These are phyloP conservation scores for Discostella stelligeroides DNA, from an alignment of 108 stramenopile genomes.

Conservation along the genomic window DNA sequence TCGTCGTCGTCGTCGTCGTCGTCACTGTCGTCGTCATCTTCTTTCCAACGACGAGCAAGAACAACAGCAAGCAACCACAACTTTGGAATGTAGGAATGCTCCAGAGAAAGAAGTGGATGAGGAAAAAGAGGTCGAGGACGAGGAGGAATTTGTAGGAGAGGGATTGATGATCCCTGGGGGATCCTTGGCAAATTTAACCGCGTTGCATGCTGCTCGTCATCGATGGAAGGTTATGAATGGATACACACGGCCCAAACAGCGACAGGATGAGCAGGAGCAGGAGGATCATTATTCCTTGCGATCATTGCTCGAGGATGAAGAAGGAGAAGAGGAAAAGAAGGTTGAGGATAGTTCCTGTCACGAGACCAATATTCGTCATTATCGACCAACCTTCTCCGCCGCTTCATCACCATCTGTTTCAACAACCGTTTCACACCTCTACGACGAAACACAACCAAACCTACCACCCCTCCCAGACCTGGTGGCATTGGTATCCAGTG, in stretches of 20 bases:
- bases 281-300: too few species aligned
- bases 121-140: conserved; percentile 7
- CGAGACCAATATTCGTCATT: neutral
- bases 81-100: too few species aligned
- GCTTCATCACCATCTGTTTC: too few species aligned
- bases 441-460: neutral
- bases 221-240: conserved; percentile 32
- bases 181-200: conserved; percentile 52
- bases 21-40: too few species aligned
- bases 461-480: conserved; percentile 14
- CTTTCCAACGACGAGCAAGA: too few species aligned
- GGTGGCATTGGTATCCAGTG: conserved; percentile 59
- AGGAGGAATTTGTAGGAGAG: conserved; percentile 30
- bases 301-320: neutral
- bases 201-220: conserved; percentile 57
- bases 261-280: neutral
- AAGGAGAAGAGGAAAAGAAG: conserved; percentile 34
- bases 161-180: conserved; percentile 60
- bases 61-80: too few species aligned
- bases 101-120: neutral
- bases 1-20: too few species aligned
- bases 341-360: conserved; percentile 3
- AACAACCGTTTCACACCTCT: neutral
- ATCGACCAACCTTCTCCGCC: neutral
- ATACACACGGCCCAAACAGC: conserved; percentile 8